phyloP scores from a whole-genome alignment of 1,284 basidiomycete genomes.

The Phylloporus gajari region DNA sequence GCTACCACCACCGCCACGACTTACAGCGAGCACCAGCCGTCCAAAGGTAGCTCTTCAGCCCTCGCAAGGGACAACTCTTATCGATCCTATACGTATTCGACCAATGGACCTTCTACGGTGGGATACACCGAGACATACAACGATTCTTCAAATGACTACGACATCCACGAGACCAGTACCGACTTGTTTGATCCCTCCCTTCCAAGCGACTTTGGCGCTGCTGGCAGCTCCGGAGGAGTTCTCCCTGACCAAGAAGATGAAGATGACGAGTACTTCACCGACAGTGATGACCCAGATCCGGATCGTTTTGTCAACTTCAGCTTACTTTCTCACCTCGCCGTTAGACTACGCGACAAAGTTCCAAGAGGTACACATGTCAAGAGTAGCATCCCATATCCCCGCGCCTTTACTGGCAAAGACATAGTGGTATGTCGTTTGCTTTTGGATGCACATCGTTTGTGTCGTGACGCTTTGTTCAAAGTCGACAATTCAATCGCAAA shows the following conservation, averaged over 20 bases:
- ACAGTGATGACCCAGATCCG: slow-evolving; percentile 79
- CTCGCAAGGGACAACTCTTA: slow-evolving; percentile 29
- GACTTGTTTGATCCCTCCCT: slow-evolving; percentile 44
- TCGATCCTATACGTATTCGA: slow-evolving; percentile 31
- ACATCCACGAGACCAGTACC: slow-evolving; percentile 27
- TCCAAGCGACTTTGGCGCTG: slow-evolving; percentile 34
- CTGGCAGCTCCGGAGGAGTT: slow-evolving; percentile 55
- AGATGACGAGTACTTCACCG: slow-evolving; percentile 68
- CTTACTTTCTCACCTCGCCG: slow-evolving; percentile 87
- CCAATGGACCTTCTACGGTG: slow-evolving; percentile 38
- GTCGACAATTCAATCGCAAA: slow-evolving; percentile 85
- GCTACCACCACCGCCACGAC: slow-evolving; percentile 40
- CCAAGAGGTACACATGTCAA: slow-evolving; percentile 89
- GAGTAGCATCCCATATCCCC: slow-evolving; percentile 86
- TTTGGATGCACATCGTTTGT: background rate
- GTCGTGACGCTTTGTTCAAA: slow-evolving; percentile 42
- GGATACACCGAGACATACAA: slow-evolving; percentile 26
- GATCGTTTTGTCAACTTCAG: slow-evolving; percentile 87
- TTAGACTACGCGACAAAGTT: slow-evolving; percentile 88
- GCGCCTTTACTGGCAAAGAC: slow-evolving; percentile 91
- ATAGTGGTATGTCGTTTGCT: slow-evolving; percentile 77
- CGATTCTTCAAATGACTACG: slow-evolving; percentile 35
- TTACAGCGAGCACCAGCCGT: slow-evolving; percentile 28
- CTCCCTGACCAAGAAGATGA: slow-evolving; percentile 58
- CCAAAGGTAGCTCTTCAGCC: slow-evolving; percentile 27